phyloP scores from a whole-genome alignment of 805 yeast genomes.

The Myxozyma lipomycoides region DNA sequence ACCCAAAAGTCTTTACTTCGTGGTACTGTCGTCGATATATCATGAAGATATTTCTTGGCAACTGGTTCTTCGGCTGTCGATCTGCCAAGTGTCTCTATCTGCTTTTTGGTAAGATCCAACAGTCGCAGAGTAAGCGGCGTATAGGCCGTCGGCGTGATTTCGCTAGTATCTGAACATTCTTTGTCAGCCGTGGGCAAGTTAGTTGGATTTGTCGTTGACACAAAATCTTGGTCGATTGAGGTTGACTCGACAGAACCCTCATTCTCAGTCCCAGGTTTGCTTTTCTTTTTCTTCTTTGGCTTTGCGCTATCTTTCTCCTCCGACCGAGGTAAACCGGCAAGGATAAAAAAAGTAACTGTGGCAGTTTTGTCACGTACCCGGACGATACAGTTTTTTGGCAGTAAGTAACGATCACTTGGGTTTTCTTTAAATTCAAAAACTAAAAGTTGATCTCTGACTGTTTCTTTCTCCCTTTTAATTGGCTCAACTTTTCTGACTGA shows the following conservation, averaged over 20 bases:
- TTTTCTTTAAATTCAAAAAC: slow-evolving; percentile 83
- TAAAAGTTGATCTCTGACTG: slow-evolving; percentile 42
- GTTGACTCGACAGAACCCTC: background rate
- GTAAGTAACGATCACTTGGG: slow-evolving; percentile 63
- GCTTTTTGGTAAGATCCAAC: slow-evolving; percentile 60
- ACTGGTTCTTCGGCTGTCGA: slow-evolving; percentile 57
- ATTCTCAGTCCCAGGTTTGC: slow-evolving; percentile 23
- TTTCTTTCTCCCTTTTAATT: slow-evolving; percentile 21
- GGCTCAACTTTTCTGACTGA: slow-evolving; percentile 5
- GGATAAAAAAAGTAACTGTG: slow-evolving; percentile 3
- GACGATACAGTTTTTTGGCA: slow-evolving; percentile 74
- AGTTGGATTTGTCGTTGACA: no score
- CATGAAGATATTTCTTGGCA: slow-evolving; percentile 59
- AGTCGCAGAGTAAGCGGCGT: slow-evolving; percentile 67
- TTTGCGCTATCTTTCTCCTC: slow-evolving; percentile 30
- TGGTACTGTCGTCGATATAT: slow-evolving; percentile 55
- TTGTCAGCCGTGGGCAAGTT: slow-evolving; percentile 10
- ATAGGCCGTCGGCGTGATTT: slow-evolving; percentile 8
- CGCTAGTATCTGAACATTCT: slow-evolving; percentile 1
- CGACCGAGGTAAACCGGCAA: slow-evolving; percentile 6
- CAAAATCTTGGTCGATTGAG: background rate
- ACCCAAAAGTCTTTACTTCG: slow-evolving; percentile 59
- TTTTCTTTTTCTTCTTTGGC: slow-evolving; percentile 32
- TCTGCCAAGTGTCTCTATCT: slow-evolving; percentile 59
- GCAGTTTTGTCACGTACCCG: slow-evolving; percentile 45